Evolutionary conservation across 305 asterid genomes (phyloP), one percentile per base, ranked within the genome.

Genomic region (Fraxinus floribunda): DNA sequence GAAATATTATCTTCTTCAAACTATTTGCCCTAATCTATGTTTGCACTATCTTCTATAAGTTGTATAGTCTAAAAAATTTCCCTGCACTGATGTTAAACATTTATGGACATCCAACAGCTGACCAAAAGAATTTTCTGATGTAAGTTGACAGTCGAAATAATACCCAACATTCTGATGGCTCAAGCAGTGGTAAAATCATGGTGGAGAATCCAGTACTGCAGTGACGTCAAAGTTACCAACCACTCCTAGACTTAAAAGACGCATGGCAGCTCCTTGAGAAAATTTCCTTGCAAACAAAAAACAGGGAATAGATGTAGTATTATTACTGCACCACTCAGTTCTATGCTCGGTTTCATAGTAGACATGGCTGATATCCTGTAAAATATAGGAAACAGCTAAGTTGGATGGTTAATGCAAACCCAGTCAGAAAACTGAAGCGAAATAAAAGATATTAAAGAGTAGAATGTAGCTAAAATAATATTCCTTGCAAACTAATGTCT

Each of bases 221-320:
- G 98, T 72, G 57, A 79, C 78, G 8, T 90, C 94, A 76, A 90
- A 89, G 78, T 84, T 90, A 84, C 90, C 90, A 9, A 87, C 93
- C 32, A 89, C 84, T 82, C 95, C 97, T 85, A 87, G 89, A 80
- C 97, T 91, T 82, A 94, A 88, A 78, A 96, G 94, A 84, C 94
- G 99, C 98, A 94, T 91, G 15, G 97, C 99, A 35, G 97, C 99
- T 80, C 94, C 98, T 84, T 82, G 88, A 75, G 99, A 92, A 87
- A 96, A 94, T 82, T 96, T 96, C 87, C 99, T 89, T 2, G 95
- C 97, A 64, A 96, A 93, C 75, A 94, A 85, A 79, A 93, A 96
- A 83, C 99, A 96, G 32, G 94, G 89, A 32, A 87, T 91, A 0
- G 83, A 85, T 9, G 93, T 89, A 9, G 93, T 86, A 82, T 94